Conservation (phyloP, 768 basidiomycete genomes). For the Suillus variegatus region DNA sequence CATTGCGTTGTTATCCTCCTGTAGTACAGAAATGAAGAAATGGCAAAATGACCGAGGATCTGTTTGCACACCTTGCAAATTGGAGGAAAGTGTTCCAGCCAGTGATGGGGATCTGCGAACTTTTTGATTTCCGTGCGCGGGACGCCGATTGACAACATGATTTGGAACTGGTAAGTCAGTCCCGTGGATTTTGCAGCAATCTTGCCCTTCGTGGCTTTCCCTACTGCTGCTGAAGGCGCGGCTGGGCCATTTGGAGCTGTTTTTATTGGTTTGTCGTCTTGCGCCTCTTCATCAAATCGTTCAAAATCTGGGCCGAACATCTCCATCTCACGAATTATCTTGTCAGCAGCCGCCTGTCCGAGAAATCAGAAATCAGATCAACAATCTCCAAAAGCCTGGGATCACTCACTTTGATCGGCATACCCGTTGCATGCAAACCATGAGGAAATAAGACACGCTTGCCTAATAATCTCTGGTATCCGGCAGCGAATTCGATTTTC, state of each 20-base stretch:
- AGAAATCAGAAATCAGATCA: background rate
- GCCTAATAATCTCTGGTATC: constrained; percentile 93
- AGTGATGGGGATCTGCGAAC: constrained; percentile 93
- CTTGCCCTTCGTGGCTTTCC: constrained; percentile 96
- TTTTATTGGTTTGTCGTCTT: constrained; percentile 44
- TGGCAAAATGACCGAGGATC: background rate
- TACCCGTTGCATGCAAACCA: constrained; percentile 96
- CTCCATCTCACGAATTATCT: constrained; percentile 95
- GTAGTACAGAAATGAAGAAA: constrained; percentile 2
- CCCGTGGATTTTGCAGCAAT: constrained; percentile 91
- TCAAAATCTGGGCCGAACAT: constrained; percentile 93
- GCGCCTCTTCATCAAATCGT: constrained; percentile 44
- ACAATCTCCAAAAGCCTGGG: background rate
- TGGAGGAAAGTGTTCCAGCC: constrained; percentile 94
- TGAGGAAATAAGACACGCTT: constrained; percentile 96
- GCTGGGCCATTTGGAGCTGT: constrained; percentile 43
- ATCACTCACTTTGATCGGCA: constrained; percentile 93
- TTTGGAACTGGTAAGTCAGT: constrained; percentile 96
- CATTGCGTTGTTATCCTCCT: constrained; percentile 78
- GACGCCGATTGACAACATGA: constrained; percentile 92
- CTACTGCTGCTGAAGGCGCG: constrained; percentile 47
- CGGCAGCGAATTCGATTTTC: constrained; percentile 96
- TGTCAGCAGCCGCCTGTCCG: constrained; percentile 89
- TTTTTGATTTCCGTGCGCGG: constrained; percentile 90
- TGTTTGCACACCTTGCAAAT: constrained; percentile 72